Conservation (phyloP, 306 rosid genomes). For the Lathyrus aphaca region DNA sequence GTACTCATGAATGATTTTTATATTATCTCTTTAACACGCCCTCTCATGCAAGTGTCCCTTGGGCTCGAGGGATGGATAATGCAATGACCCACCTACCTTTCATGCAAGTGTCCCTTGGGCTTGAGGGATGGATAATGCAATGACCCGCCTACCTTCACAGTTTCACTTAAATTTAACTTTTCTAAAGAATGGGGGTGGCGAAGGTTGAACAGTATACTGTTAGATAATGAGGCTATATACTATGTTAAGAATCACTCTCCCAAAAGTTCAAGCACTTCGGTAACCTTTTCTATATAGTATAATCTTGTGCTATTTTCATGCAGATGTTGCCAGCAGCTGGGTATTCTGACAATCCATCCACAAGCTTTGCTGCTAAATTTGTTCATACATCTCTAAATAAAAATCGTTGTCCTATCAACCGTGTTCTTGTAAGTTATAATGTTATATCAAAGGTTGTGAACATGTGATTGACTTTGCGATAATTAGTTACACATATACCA, state of each 20-base stretch:
- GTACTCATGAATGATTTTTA: background rate
- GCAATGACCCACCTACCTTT: background rate
- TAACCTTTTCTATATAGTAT: constrained; percentile 12
- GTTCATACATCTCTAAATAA: constrained; percentile 96
- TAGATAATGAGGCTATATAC: background rate
- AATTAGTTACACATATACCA: constrained; percentile 13
- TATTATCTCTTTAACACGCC: background rate
- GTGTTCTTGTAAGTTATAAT: constrained; percentile 78
- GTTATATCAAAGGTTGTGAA: constrained; percentile 42
- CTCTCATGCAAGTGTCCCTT: constrained; percentile 3
- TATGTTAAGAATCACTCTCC: constrained; percentile 1
- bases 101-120: no score
- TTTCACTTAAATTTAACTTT: constrained; percentile 1
- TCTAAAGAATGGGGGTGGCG: background rate
- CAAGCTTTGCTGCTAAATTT: constrained; percentile 91
- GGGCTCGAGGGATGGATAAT: constrained; percentile 1
- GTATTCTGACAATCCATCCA: constrained; percentile 93
- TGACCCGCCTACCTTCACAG: background rate
- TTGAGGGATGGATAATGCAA: background rate
- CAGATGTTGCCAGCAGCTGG: constrained; percentile 93
- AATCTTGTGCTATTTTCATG: constrained; percentile 37
- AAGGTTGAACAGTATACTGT: background rate
- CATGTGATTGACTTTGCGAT: constrained; percentile 23
- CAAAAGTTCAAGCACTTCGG: background rate
- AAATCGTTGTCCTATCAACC: constrained; percentile 89